Evolutionary conservation across 202 grass and related monocot genomes (phyloP), one percentile per base, ranked within the genome.

Genomic region (Eragrostis tef): DNA sequence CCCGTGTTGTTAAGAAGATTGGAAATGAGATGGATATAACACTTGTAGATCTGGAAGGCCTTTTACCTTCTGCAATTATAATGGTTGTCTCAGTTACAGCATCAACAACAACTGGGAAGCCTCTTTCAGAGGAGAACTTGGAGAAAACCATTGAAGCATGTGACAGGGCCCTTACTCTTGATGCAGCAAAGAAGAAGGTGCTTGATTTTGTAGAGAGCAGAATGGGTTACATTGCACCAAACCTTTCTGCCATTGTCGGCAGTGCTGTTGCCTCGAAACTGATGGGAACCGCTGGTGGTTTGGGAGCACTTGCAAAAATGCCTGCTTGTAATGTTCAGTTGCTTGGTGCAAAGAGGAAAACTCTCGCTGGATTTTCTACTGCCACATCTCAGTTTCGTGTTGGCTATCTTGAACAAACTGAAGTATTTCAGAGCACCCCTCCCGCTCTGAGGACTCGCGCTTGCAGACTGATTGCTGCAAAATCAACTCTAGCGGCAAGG

Each of bases 1-100:
- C 93, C 34, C 90, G 90, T 70, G 90, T 97, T 74, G 90, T 97
- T 21, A 88, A 97, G 82, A 97, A 97, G 80, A 97, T 97, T 74
- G 90, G 90, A 76, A 97, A 93, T 64, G 93, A 97, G 82, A 86
- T 88, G 58, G 93, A 97, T 73, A 80, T 97, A 67, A 97, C 93
- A 16, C 88, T 93, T 71, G 90, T 97, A 65, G 93, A 97, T 80
- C 79, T 97, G 44, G 88, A 93, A 83, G 93, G 90, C 19, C 90
- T 93, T 87, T 87, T 97, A 56, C 93, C 90, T 68, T 97, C 90
- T 73, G 93, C 93, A 61, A 85, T 89, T 67, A 97, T 97, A 75
- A 93, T 97, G 93, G 88, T 91, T 17, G 58, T 97, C 29, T 91
- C 93, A 21, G 88, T 97, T 57, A 93, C 93, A 78, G 90, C 86